Conservation (phyloP, 495 filamentous ascomycete genomes). For the Neurospora sp. region DNA sequence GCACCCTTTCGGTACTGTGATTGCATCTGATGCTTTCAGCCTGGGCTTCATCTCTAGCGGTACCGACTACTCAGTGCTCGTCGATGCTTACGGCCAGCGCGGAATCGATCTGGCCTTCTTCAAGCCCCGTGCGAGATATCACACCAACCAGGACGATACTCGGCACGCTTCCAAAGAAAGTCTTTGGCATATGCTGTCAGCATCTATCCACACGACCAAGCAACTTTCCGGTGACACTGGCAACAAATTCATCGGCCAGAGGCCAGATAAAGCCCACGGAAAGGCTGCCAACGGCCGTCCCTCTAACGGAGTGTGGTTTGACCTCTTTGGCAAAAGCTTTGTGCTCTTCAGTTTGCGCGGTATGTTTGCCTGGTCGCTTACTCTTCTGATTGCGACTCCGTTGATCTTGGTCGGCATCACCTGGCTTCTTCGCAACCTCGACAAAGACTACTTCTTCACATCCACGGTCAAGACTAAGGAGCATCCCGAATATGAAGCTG, state of each 20-base stretch:
- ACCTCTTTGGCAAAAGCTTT: slow-evolving; percentile 75
- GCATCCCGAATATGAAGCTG: slow-evolving; percentile 47
- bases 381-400: slow-evolving; percentile 67
- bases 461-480: slow-evolving; percentile 46
- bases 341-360: slow-evolving; percentile 70
- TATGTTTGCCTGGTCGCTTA: slow-evolving; percentile 79
- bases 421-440: slow-evolving; percentile 56
- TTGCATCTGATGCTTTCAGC: slow-evolving; percentile 75
- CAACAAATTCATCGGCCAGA: slow-evolving; percentile 50
- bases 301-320: slow-evolving; percentile 80
- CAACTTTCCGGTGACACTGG: slow-evolving; percentile 60
- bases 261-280: slow-evolving; percentile 41
- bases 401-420: slow-evolving; percentile 58
- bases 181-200: slow-evolving; percentile 90
- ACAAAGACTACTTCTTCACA: slow-evolving; percentile 73
- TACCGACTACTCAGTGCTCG: slow-evolving; percentile 85
- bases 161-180: slow-evolving; percentile 65
- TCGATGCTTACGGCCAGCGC: slow-evolving; percentile 68
- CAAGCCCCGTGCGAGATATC: slow-evolving; percentile 76
- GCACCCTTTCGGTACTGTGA: slow-evolving; percentile 74
- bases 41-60: slow-evolving; percentile 65
- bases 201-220: slow-evolving; percentile 61
- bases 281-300: slow-evolving; percentile 60
- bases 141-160: slow-evolving; percentile 82
- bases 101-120: slow-evolving; percentile 89